Evolutionary conservation across 2,329 filamentous ascomycete genomes (phyloP).

Genomic region (Lasiodiplodia gonubiensis): DNA sequence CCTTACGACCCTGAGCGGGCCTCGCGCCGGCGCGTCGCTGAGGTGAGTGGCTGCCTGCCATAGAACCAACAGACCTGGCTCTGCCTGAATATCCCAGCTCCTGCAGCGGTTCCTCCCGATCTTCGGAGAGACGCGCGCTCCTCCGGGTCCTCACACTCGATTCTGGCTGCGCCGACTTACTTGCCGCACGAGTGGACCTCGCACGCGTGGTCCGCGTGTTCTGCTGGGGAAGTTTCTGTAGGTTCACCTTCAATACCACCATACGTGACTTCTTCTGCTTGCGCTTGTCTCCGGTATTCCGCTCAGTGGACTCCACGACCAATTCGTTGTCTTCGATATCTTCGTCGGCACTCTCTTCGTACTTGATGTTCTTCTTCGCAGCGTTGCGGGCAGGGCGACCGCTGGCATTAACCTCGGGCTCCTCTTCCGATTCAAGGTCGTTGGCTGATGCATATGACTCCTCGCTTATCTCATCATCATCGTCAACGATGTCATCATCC

Average conservation of each 20-base stretch:
- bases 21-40: constrained; percentile 33
- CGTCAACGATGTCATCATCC: constrained; percentile 43
- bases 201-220: constrained; percentile 38
- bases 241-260: constrained; percentile 48
- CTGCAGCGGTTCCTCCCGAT: constrained; percentile 61
- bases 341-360: constrained; percentile 60
- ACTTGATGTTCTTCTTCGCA: constrained; percentile 60
- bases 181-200: constrained; percentile 44
- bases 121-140: constrained; percentile 65
- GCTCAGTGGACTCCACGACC: constrained; percentile 20
- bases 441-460: constrained; percentile 44
- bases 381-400: constrained; percentile 62
- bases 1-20: constrained; percentile 53
- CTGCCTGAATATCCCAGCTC: constrained; percentile 64
- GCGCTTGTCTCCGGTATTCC: constrained; percentile 34
- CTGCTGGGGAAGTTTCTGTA: constrained; percentile 10
- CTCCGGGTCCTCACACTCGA: constrained; percentile 50
- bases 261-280: constrained; percentile 44
- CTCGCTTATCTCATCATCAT: constrained; percentile 57
- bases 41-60: constrained; percentile 54
- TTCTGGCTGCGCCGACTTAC: constrained; percentile 38
- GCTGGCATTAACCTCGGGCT: constrained; percentile 62
- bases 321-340: constrained; percentile 45
- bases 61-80: constrained; percentile 62
- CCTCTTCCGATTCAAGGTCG: constrained; percentile 39